Conservation (phyloP, 306 rosid genomes). For the Rosa chinensis region DNA sequence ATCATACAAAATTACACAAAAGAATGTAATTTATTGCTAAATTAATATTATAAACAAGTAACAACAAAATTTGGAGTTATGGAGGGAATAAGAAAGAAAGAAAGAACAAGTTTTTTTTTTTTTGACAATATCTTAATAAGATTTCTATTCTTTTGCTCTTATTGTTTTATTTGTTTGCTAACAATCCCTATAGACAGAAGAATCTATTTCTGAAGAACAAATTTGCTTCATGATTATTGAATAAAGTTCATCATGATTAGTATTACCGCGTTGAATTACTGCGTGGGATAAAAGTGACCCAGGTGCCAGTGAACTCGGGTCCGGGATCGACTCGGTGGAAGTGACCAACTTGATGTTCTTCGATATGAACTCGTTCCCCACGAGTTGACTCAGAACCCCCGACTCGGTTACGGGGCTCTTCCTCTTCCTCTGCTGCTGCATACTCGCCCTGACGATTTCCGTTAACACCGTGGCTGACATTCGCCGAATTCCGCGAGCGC, state of each 20-base stretch:
- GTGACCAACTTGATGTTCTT: slow-evolving; percentile 46
- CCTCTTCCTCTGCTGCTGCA: slow-evolving; percentile 37
- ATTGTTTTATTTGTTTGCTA: slow-evolving; percentile 23
- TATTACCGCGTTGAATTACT: slow-evolving; percentile 49
- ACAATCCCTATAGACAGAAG: slow-evolving; percentile 84
- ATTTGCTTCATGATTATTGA: slow-evolving; percentile 49
- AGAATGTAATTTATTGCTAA: slow-evolving; percentile 31
- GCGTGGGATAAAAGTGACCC: slow-evolving; percentile 31
- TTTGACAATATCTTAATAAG: not conserved
- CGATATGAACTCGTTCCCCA: slow-evolving; percentile 35
- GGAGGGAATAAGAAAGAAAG: not conserved
- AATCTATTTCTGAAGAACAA: slow-evolving; percentile 62
- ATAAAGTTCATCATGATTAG: slow-evolving; percentile 40
- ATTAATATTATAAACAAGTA: slow-evolving; percentile 41
- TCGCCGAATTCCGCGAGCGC: slow-evolving; percentile 74
- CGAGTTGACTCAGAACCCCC: slow-evolving; percentile 62
- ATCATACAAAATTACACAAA: slow-evolving; percentile 1
- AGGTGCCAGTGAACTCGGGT: slow-evolving; percentile 38
- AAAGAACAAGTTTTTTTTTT: not conserved
- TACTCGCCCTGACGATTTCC: slow-evolving; percentile 60
- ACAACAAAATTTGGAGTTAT: slow-evolving; percentile 27
- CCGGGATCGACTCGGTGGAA: slow-evolving; percentile 51
- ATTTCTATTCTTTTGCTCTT: slow-evolving; percentile 12
- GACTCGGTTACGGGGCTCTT: slow-evolving; percentile 55
- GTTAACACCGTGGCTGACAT: slow-evolving; percentile 46